phyloP scores from a whole-genome alignment of 2,329 filamentous ascomycete species.

The Xylariaceae sp. region DNA sequence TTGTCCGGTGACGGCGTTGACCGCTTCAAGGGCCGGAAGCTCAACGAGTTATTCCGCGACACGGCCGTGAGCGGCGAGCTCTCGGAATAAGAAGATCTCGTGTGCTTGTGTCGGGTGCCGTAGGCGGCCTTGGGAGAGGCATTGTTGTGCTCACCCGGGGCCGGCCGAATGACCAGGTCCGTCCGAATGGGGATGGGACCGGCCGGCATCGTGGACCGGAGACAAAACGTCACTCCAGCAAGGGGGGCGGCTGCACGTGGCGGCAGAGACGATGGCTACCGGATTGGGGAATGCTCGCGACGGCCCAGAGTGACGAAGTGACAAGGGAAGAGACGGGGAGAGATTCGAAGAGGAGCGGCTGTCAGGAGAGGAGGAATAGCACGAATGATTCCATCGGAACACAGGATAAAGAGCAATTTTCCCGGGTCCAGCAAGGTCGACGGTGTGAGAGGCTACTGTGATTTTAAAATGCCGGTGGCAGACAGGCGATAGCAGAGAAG shows the following conservation, averaged over 20 bases:
- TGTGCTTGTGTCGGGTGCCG: conserved; percentile 47
- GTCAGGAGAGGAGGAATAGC: too few relatives aligned
- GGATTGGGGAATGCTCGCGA: background rate
- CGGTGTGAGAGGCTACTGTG: too few relatives aligned
- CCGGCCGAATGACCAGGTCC: conserved; percentile 24
- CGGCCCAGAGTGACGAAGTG: background rate
- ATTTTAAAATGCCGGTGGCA: too few relatives aligned
- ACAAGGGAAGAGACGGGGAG: background rate
- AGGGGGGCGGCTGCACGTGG: too few relatives aligned
- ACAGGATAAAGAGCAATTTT: too few relatives aligned
- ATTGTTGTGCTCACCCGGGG: conserved; percentile 19
- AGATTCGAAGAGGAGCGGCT: background rate
- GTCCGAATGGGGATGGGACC: conserved; percentile 27
- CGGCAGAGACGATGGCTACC: background rate
- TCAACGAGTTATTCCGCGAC: conserved; percentile 53
- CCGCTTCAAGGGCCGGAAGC: conserved; percentile 53
- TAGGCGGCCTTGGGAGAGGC: conserved; percentile 20
- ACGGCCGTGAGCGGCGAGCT: conserved; percentile 42
- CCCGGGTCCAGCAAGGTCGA: too few relatives aligned
- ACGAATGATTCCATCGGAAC: too few relatives aligned
- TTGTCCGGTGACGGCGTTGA: conserved; percentile 57
- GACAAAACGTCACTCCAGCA: conserved; percentile 6
- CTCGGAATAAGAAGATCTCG: conserved; percentile 54
- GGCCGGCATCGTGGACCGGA: conserved; percentile 20
- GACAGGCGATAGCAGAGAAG: too few relatives aligned